phyloP scores from a whole-genome alignment of 2,329 filamentous ascomycete genomes.

The Microsporum ferrugineum region DNA sequence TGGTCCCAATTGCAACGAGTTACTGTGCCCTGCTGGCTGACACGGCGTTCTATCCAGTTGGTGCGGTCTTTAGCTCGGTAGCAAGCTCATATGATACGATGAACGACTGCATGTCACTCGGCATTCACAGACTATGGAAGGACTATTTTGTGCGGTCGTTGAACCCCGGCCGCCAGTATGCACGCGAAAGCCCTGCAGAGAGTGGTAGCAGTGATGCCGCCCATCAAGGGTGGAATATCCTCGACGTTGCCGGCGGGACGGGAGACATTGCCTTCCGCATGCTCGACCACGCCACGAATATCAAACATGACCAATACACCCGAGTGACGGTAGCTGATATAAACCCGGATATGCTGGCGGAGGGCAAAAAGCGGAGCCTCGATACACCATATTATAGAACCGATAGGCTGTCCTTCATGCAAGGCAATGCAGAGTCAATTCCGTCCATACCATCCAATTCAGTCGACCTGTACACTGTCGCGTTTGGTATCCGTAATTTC shows the following conservation, averaged over 20 bases:
- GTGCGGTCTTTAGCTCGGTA: constrained; percentile 86
- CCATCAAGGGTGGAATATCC: constrained; percentile 55
- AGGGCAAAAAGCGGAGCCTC: constrained; percentile 68
- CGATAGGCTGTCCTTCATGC: constrained; percentile 57
- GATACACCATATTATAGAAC: constrained; percentile 48
- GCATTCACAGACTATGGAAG: constrained; percentile 94
- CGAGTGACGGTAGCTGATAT: constrained; percentile 90
- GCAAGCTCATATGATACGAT: constrained; percentile 92
- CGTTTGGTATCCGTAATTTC: constrained; percentile 96
- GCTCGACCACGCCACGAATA: constrained; percentile 70
- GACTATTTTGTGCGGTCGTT: constrained; percentile 89
- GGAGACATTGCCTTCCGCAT: constrained; percentile 97
- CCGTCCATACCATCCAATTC: constrained; percentile 52
- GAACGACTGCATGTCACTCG: constrained; percentile 98
- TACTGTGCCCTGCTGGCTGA: not conserved
- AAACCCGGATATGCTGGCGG: constrained; percentile 85
- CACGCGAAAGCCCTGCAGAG: constrained; percentile 19
- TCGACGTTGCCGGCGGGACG: constrained; percentile 93
- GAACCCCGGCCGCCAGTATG: constrained; percentile 58
- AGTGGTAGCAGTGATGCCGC: constrained; percentile 3
- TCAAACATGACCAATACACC: constrained; percentile 69
- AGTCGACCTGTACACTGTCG: constrained; percentile 94
- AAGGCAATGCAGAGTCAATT: constrained; percentile 80
- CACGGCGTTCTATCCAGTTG: constrained; percentile 41
- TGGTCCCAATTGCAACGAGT: not conserved